Evolutionary conservation across 2,329 filamentous ascomycete species (phyloP), one percentile per base, ranked within the genome.

Genomic region (Cladophialophora psammophila): DNA sequence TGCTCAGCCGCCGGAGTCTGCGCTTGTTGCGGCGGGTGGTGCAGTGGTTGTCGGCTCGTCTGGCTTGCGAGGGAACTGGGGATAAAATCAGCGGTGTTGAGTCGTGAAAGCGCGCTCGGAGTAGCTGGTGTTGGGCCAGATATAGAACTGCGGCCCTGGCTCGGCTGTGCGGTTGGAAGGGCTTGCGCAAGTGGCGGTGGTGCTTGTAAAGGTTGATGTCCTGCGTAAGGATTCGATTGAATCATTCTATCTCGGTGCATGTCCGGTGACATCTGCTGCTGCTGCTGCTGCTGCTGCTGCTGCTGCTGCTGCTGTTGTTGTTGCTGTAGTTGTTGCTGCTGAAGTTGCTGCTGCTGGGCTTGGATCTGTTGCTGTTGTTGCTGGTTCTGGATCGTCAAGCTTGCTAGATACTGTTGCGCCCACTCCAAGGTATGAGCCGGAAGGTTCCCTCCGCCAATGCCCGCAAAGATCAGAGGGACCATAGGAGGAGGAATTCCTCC

Each of bases 381-480:
- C 36, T 79, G 77, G 63, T 81, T 85, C 64, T 79, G 80, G 63
- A 74, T 67, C 45, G 60, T 74, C 48, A 78, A 68, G 60, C 78
- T 78, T 5, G 83, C 81, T 76, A 90, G 83, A 73, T 86, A 88
- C 73, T 91, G 88, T 74, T 92, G 90, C 12, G 87, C 86, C 85
- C 86, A 89, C 75, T 92, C 90, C 61, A 91, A 72, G 3, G 87
- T 86, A 36, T 85, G 83, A 69, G 86, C 87, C 20, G 88, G 83
- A 34, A 90, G 77, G 63, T 83, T 81, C 40, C 87, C 88, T 45
- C 88, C 89, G 54, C 86, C 86, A 83, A 92, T 89, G 52, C 89
- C 89, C 12, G 89, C 87, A 77, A 94, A 93, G 31, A 94, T 88
- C 66, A 92, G 80, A 6, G 91, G 91, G 32, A 93, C 85, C 84